Conservation (phyloP, 2,329 filamentous ascomycete species). For the Pestalotiopsis sp. region DNA sequence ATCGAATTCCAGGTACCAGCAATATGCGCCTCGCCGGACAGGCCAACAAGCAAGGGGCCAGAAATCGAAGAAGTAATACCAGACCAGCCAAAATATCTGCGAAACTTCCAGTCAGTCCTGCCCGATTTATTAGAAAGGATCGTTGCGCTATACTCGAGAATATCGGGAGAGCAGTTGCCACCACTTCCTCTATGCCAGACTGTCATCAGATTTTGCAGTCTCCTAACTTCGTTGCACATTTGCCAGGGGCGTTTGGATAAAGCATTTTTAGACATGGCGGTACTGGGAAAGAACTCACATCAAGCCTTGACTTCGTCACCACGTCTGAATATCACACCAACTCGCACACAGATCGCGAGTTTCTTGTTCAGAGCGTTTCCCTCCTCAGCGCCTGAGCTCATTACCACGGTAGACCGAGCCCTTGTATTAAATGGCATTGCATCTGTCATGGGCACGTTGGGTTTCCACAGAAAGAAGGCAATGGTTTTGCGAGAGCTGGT, state of each 20-base stretch:
- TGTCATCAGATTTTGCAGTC: conserved; percentile 72
- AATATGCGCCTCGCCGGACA: conserved; percentile 56
- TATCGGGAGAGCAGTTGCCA: conserved; percentile 71
- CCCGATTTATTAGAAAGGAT: conserved; percentile 79
- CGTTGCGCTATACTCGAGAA: conserved; percentile 71
- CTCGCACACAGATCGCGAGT: conserved; percentile 65
- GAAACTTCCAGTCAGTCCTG: conserved; percentile 60
- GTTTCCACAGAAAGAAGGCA: conserved; percentile 85
- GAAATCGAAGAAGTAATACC: conserved; percentile 44
- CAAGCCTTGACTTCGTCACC: conserved; percentile 54
- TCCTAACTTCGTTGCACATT: conserved; percentile 69
- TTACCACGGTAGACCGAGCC: conserved; percentile 76
- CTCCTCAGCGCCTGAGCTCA: conserved; percentile 63
- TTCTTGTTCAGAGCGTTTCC: conserved; percentile 74
- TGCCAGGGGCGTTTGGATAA: conserved; percentile 65
- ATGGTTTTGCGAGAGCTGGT: conserved; percentile 87
- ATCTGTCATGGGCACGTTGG: conserved; percentile 78
- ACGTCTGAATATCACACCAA: conserved; percentile 57
- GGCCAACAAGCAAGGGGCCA: conserved; percentile 35
- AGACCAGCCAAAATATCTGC: conserved; percentile 54
- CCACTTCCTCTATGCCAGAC: conserved; percentile 73
- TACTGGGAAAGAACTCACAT: conserved; percentile 61
- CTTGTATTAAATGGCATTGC: conserved; percentile 85
- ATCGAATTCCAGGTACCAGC: conserved; percentile 79
- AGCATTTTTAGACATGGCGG: conserved; percentile 64